Conservation (phyloP, 257 asterid genomes). For the Cynanchum wilfordii region DNA sequence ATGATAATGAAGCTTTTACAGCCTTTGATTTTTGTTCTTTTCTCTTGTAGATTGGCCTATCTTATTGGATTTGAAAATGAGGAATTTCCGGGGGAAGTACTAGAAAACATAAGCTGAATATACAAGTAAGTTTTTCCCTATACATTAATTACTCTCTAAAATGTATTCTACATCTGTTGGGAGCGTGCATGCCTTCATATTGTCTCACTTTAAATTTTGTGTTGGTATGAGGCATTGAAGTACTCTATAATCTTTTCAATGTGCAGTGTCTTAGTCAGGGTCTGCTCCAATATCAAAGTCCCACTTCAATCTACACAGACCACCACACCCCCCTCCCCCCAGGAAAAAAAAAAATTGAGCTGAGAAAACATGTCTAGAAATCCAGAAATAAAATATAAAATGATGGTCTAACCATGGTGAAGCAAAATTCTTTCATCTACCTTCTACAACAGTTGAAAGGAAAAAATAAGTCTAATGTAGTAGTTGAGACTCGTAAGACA, state of each 20-base stretch:
- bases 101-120: neutral
- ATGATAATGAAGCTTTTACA: neutral
- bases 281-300: neutral
- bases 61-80: constrained; percentile 1
- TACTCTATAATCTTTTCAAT: neutral
- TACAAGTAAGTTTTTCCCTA: neutral
- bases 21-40: neutral
- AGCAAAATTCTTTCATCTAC: neutral
- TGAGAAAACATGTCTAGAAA: neutral
- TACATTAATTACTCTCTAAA: neutral
- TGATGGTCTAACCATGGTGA: neutral
- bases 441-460: neutral
- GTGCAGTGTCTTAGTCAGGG: neutral
- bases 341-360: neutral
- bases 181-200: neutral
- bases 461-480: neutral
- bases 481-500: neutral
- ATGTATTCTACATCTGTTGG: neutral
- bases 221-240: neutral
- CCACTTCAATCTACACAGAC: neutral
- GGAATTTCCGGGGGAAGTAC: neutral
- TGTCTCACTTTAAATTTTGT: neutral
- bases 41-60: neutral
- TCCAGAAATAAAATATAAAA: neutral
- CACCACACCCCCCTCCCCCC: neutral